These are phyloP conservation scores for Geotrichum fermentans DNA, from an alignment of 1,139 yeast genomes.

Conservation along the genomic window DNA sequence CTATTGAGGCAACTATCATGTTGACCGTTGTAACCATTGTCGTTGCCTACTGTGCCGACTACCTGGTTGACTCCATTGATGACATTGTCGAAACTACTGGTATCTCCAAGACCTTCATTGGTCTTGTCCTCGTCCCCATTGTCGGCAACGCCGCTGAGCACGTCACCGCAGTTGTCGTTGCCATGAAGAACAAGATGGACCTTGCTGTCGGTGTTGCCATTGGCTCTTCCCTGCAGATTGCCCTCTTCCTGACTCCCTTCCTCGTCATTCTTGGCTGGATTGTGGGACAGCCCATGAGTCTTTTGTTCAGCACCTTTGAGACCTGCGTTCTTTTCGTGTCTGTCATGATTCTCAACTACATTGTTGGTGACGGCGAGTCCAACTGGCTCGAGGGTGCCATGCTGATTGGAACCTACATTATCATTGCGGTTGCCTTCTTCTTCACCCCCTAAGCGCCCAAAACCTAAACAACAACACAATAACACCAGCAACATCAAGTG, in stretches of 20 bases:
- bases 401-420: slow-evolving; percentile 78
- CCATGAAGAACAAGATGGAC: slow-evolving; percentile 95
- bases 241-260: slow-evolving; percentile 90
- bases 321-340: slow-evolving; percentile 85
- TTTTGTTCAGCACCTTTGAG: slow-evolving; percentile 88
- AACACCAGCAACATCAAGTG: too few species aligned
- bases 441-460: slow-evolving; percentile 4
- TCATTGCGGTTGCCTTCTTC: slow-evolving; percentile 81
- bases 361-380: slow-evolving; percentile 87
- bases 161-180: slow-evolving; percentile 91
- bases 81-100: slow-evolving; percentile 79
- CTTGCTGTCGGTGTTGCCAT: slow-evolving; percentile 94
- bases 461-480: not conserved
- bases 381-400: slow-evolving; percentile 96
- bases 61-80: slow-evolving; percentile 87
- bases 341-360: slow-evolving; percentile 80
- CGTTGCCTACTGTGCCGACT: slow-evolving; percentile 90
- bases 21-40: slow-evolving; percentile 64
- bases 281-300: slow-evolving; percentile 85
- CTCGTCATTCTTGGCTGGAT: slow-evolving; percentile 91
- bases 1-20: slow-evolving; percentile 31
- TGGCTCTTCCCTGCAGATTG: slow-evolving; percentile 94
- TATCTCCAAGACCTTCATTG: slow-evolving; percentile 89
- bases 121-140: slow-evolving; percentile 87
- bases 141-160: slow-evolving; percentile 99